Base-by-base conservation (phyloP, 352 stramenopile genomes). In the Phytophthora niederhauseri region DNA sequence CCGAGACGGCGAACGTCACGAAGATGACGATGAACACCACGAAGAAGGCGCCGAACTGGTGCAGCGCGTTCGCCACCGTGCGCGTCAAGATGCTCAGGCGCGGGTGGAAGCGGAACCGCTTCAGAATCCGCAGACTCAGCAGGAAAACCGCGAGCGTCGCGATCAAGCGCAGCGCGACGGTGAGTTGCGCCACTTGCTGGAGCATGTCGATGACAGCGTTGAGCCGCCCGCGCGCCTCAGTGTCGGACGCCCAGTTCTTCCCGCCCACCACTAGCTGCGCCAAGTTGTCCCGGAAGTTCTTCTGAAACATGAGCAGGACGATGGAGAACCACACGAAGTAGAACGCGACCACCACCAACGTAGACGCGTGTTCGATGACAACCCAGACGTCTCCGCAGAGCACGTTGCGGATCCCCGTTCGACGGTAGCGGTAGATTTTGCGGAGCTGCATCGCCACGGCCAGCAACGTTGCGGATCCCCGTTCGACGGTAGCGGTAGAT, bases 21-120 rank as follows among this genome's bases (percentile, higher is more conserved):
- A 88, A 82, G 34, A 89, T 79, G 22, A 91, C 72, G 24, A 82
- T 59, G 48, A 90, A 91, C 0, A 90, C 78, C 19, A 84, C 64
- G 61, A 85, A 86, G 56, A 91, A 88, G 3, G 71, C 77, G 0
- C 59, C 61, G 22, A 91, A 88, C 20, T 85, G 73, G 53, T 81
- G 63, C 20, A 91, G 48, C 20, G 83, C 75, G n/a, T 65, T 73
- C 0, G 75, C 61, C 38, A 74, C 55, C 26, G 67, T 74, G 19
- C 61, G 54, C 6, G 66, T 70, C 11, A 73, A 61, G 28, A 73
- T 65, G 17, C 61, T 73, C 17, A 73, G 54, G 45, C 61, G 55
- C 20, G 66, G 66, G 17, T 73, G 66, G 24, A 74, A 74, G 41
- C 66, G 66, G 38, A 74, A 74, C 4, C 54, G 28, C 20, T 74